Evolutionary conservation across 371 early-diverging fungal species (phyloP).

Genomic region (Gilbertella persicaria): DNA sequence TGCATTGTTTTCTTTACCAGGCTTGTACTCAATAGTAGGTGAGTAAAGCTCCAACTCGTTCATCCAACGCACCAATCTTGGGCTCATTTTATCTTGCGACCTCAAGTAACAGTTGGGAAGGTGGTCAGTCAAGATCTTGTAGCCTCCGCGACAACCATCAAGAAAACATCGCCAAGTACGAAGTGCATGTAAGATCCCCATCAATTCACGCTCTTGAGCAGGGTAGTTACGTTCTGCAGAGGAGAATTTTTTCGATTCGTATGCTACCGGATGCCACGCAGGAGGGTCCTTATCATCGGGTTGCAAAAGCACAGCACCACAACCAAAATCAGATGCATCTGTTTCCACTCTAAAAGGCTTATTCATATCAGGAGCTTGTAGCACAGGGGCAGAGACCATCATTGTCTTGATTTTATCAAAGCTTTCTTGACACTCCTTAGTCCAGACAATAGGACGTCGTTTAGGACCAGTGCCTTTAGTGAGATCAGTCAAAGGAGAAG

Average conservation of each 20-base stretch:
- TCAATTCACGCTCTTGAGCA: conserved; percentile 36
- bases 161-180: conserved; percentile 34
- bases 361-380: conserved; percentile 21
- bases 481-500: neutral
- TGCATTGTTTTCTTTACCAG: conserved; percentile 23
- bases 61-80: conserved; percentile 27
- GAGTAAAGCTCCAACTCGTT: conserved; percentile 26
- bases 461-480: conserved; percentile 27
- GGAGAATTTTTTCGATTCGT: conserved; percentile 31
- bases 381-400: conserved; percentile 11
- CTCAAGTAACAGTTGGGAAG: conserved; percentile 25
- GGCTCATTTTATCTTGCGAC: conserved; percentile 24
- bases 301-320: conserved; percentile 33
- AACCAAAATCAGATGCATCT: conserved; percentile 28
- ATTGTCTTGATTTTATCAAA: conserved; percentile 7
- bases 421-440: too few species aligned
- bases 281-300: neutral
- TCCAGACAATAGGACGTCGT: too few species aligned
- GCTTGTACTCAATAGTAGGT: conserved; percentile 30
- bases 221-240: conserved; percentile 33
- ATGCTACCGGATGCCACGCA: conserved; percentile 10
- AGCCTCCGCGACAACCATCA: conserved; percentile 15
- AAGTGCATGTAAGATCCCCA: conserved; percentile 32
- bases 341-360: conserved; percentile 30
- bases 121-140: conserved; percentile 30